Base-by-base conservation (phyloP, 441 rosid genomes). In the Croton setiger region DNA sequence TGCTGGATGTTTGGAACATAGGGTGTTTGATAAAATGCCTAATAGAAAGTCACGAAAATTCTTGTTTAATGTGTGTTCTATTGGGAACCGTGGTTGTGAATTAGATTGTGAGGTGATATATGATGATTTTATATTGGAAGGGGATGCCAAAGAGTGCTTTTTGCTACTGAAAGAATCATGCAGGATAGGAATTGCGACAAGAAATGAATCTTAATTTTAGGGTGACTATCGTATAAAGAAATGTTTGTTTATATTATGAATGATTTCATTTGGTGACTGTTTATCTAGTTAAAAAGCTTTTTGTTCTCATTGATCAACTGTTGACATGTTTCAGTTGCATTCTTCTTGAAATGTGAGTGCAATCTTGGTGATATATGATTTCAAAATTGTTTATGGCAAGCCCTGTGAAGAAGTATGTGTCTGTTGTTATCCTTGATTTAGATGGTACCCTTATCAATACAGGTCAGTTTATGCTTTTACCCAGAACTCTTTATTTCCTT, bases 381-480 rank as follows among this genome's bases (percentile, higher is more conserved):
- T 49, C 66, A 8, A 58, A 68, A 54, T 68, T 74, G 82, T 86
- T 84, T 27, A 74, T 75, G 66, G 77, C 78, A 59, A 81, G 71
- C 56, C 74, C 85, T 17, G 75, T 85, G 57, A 84, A 84, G 80
- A 93, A 85, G 71, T 54, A 86, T 7, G 77, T 81, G 10, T 81
- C 91, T 9, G 86, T 85, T 12, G 94, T 91, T 54, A 81, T 93
- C 62, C 82, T 93, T 59, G 98, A 89, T 82, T 83, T 93, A 80
- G 98, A 93, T 60, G 98, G 96, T 14, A 89, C 97, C 39, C 85
- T 93, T 76, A 74, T 93, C 52, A 84, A 88, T 67, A 89, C 98
- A 69, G 98, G 98, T 84, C 20, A 31, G 71, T 12, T 48, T 60
- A 33, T 60, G 65, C 55, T 21, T 33, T 54, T 48, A 27, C 4